phyloP scores from a whole-genome alignment of 495 filamentous ascomycete species.

The Darksidea phi region DNA sequence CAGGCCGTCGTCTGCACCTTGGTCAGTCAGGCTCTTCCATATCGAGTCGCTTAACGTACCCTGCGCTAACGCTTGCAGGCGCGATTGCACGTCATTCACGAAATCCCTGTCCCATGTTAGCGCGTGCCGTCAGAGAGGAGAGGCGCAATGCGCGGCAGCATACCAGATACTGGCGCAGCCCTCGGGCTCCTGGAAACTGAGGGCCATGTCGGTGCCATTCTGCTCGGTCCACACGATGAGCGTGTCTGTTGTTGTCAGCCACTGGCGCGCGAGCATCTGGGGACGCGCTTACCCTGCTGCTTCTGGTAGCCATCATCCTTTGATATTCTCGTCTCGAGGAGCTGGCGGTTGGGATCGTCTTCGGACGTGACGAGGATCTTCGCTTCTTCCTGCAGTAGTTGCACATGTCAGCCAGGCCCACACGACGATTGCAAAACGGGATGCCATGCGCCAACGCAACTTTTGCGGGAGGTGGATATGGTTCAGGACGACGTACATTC shows the following conservation, averaged over 20 bases:
- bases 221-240: slow-evolving; percentile 96
- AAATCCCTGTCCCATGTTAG: slow-evolving; percentile 68
- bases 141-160: slow-evolving; percentile 17
- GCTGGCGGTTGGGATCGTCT: slow-evolving; percentile 75
- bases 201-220: slow-evolving; percentile 88
- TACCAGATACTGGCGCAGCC: slow-evolving; percentile 92
- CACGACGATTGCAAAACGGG: neutral
- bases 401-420: slow-evolving; percentile 24
- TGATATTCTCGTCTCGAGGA: slow-evolving; percentile 85
- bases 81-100: slow-evolving; percentile 77
- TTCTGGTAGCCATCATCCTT: slow-evolving; percentile 98
- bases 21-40: slow-evolving; percentile 2
- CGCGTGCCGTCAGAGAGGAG: neutral
- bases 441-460: slow-evolving; percentile 18
- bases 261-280: slow-evolving; percentile 3
- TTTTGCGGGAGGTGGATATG: neutral
- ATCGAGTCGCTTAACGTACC: slow-evolving; percentile 10
- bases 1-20: slow-evolving; percentile 71
- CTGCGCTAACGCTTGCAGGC: slow-evolving; percentile 44
- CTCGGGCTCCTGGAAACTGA: slow-evolving; percentile 97
- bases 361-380: slow-evolving; percentile 91
- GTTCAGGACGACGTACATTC: slow-evolving; percentile 59
- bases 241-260: slow-evolving; percentile 62
- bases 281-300: slow-evolving; percentile 74
- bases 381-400: slow-evolving; percentile 64